phyloP scores from a whole-genome alignment of 345 rosid species.

The Rhodamnia argentea region DNA sequence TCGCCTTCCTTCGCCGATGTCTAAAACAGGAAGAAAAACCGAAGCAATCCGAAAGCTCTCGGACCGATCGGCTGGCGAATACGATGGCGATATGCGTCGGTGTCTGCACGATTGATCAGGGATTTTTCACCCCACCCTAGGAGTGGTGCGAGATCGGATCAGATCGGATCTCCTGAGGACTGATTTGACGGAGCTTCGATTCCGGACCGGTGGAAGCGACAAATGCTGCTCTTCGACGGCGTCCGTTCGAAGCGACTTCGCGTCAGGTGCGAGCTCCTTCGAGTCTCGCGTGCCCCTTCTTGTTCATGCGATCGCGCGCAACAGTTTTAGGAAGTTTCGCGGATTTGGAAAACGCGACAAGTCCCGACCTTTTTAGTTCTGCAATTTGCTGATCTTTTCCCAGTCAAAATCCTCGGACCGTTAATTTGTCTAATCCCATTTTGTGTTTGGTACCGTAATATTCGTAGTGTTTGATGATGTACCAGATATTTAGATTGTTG shows the following conservation, averaged over 20 bases:
- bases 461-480: too few species aligned
- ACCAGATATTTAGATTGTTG: too few species aligned
- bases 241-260: background rate
- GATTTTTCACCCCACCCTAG: background rate
- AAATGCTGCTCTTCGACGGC: background rate
- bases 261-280: background rate
- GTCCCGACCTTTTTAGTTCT: too few species aligned
- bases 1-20: background rate
- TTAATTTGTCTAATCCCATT: too few species aligned
- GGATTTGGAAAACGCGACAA: too few species aligned
- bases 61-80: background rate
- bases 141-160: background rate
- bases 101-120: background rate
- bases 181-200: background rate
- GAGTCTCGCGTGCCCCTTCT: background rate
- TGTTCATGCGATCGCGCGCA: too few species aligned
- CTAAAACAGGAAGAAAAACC: background rate
- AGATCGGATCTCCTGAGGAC: background rate
- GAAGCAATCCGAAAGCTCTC: background rate
- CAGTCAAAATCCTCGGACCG: too few species aligned
- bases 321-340: too few species aligned
- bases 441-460: too few species aligned
- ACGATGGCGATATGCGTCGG: background rate
- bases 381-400: too few species aligned
- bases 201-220: background rate